Conservation (phyloP, 1,284 basidiomycete genomes). For the Takashimella koratensis region DNA sequence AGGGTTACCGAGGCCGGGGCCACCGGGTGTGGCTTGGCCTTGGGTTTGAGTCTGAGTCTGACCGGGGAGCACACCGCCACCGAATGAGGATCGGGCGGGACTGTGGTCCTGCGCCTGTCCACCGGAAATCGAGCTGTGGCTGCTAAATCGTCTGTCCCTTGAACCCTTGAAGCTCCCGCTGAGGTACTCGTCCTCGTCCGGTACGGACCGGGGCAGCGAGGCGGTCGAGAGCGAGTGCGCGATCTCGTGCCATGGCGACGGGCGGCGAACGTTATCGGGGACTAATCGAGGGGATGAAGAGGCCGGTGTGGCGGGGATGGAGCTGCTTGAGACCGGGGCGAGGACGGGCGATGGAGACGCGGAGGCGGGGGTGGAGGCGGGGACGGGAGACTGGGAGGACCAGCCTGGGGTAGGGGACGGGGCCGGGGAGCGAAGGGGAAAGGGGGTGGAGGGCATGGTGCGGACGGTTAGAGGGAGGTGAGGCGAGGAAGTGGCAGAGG, state of each 20-base stretch:
- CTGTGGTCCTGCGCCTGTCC: background rate
- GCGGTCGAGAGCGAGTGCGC: constrained; percentile 39
- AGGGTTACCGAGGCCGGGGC: no score
- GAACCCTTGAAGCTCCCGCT: background rate
- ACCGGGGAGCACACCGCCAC: no score
- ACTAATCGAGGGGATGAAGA: background rate
- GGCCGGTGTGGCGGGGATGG: background rate
- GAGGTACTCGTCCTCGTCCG: background rate
- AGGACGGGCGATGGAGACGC: background rate
- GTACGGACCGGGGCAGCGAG: constrained; percentile 12
- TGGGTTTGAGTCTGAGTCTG: background rate
- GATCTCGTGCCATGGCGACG: constrained; percentile 46
- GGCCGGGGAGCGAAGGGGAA: background rate
- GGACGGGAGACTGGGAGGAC: background rate
- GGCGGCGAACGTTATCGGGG: constrained; percentile 17
- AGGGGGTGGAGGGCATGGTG: background rate
- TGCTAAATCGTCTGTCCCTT: background rate
- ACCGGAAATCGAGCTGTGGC: background rate
- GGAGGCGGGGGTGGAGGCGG: background rate
- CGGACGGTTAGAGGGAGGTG: background rate
- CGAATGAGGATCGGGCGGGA: no score
- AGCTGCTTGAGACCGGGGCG: background rate
- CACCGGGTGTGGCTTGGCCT: background rate
- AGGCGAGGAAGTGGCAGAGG: background rate
- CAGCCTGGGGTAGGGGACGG: background rate